Percentiles rank a stretch among this genome's conserved stretches.
Evolutionary conservation across 2,329 filamentous ascomycete species (phyloP).

Genomic region (Sporothrix humicola): DNA sequence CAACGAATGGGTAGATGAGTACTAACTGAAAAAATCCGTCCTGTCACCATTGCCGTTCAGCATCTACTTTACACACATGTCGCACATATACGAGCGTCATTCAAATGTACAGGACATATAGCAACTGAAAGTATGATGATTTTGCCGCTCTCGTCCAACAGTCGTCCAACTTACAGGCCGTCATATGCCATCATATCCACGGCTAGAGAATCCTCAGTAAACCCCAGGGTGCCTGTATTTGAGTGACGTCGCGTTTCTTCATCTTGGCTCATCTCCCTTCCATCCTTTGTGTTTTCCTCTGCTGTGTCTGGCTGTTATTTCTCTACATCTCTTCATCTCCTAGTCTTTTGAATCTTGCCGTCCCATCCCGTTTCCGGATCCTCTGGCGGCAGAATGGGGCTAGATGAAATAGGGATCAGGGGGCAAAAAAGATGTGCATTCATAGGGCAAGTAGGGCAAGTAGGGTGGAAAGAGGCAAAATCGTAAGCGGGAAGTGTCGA

Average conservation of each 20-base stretch:
- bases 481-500: background rate
- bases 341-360: background rate
- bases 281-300: background rate
- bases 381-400: background rate
- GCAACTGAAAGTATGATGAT: background rate
- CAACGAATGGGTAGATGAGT: background rate
- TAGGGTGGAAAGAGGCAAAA: background rate
- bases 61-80: background rate
- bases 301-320: background rate
- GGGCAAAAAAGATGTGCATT: background rate
- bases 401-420: background rate
- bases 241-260: constrained; percentile 15
- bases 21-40: background rate
- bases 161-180: background rate
- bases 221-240: too few species aligned
- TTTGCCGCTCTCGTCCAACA: background rate
- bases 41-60: background rate
- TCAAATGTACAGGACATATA: background rate
- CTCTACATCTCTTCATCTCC: background rate
- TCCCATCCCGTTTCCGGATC: constrained; percentile 7
- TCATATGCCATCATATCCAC: background rate
- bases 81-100: background rate
- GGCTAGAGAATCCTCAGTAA: too few species aligned
- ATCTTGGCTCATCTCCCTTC: background rate
- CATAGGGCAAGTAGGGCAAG: background rate